phyloP scores from a whole-genome alignment of 208 protist genomes.

The Trypanosoma theileri region DNA sequence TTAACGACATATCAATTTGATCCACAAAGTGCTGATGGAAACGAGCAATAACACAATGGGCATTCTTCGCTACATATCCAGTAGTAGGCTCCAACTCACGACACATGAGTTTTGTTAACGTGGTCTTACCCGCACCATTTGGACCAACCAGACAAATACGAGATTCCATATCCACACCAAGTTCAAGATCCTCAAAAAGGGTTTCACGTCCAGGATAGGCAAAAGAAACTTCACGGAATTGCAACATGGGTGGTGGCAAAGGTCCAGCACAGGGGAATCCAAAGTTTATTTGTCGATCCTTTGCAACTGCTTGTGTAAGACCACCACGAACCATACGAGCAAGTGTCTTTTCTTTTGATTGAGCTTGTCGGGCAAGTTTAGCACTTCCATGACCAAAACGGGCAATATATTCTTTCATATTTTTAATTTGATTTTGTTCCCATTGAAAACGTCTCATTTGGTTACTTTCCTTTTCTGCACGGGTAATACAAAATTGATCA shows the following conservation, averaged over 20 bases:
- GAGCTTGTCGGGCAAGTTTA: constrained; percentile 94
- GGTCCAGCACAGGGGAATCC: constrained; percentile 77
- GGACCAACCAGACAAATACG: constrained; percentile 96
- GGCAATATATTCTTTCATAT: constrained; percentile 97
- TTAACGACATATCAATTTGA: constrained; percentile 92
- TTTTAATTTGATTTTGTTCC: constrained; percentile 97
- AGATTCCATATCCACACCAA: constrained; percentile 94
- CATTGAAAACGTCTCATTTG: constrained; percentile 96
- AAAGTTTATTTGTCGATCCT: constrained; percentile 84
- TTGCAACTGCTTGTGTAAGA: constrained; percentile 90
- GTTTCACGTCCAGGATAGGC: constrained; percentile 85
- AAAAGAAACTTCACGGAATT: constrained; percentile 93
- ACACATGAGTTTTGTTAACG: constrained; percentile 95
- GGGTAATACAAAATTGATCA: constrained; percentile 93
- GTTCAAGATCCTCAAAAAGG: constrained; percentile 91
- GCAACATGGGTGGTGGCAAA: constrained; percentile 92
- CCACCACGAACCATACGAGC: constrained; percentile 94
- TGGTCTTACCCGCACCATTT: constrained; percentile 98
- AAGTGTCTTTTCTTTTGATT: constrained; percentile 95
- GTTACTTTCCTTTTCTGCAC: constrained; percentile 93
- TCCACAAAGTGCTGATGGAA: constrained; percentile 97
- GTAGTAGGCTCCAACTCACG: constrained; percentile 89
- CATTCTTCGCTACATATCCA: constrained; percentile 91
- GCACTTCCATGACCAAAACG: constrained; percentile 94
- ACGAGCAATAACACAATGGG: constrained; percentile 92